Percentiles rank a stretch among this genome's conserved stretches.
Evolutionary conservation across 768 basidiomycete species (phyloP).

Genomic region (Trametes cinnabarina): DNA sequence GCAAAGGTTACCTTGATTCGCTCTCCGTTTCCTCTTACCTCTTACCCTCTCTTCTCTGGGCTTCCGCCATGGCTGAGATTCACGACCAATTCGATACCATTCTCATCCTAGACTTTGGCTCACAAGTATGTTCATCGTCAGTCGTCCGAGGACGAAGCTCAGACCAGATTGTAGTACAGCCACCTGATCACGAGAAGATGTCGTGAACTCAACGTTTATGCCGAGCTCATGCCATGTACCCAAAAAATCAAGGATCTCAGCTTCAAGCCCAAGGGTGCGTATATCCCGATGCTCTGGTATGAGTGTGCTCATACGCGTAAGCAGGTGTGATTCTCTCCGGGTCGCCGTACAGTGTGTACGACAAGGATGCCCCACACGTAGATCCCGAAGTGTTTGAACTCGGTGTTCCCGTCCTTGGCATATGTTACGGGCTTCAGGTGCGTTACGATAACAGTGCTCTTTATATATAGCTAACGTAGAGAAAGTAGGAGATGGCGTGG

Average conservation of each 20-base stretch:
- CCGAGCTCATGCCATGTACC: constrained; percentile 96
- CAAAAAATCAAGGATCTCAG: constrained; percentile 80
- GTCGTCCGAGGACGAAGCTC: constrained; percentile 4
- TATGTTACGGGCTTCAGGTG: constrained; percentile 96
- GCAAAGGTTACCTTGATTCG: neutral
- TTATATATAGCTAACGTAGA: neutral
- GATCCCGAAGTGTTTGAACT: constrained; percentile 88
- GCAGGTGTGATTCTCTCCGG: constrained; percentile 94
- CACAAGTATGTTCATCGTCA: constrained; percentile 59
- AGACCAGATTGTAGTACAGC: constrained; percentile 65
- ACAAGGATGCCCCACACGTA: constrained; percentile 86
- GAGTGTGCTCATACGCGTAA: neutral
- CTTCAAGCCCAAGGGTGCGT: constrained; percentile 90
- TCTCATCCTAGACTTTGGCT: constrained; percentile 95
- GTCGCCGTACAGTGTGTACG: constrained; percentile 98
- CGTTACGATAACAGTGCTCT: constrained; percentile 4
- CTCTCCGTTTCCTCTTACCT: no score
- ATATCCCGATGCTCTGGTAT: neutral
- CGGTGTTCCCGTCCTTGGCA: constrained; percentile 90
- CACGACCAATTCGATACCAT: constrained; percentile 96
- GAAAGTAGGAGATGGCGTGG: constrained; percentile 85
- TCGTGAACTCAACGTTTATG: constrained; percentile 95
- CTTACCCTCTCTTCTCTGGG: neutral
- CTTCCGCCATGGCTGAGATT: constrained; percentile 69
- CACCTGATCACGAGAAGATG: constrained; percentile 97